Evolutionary conservation across 208 protist species (phyloP).

Genomic region (Trichomonas gallinae): DNA sequence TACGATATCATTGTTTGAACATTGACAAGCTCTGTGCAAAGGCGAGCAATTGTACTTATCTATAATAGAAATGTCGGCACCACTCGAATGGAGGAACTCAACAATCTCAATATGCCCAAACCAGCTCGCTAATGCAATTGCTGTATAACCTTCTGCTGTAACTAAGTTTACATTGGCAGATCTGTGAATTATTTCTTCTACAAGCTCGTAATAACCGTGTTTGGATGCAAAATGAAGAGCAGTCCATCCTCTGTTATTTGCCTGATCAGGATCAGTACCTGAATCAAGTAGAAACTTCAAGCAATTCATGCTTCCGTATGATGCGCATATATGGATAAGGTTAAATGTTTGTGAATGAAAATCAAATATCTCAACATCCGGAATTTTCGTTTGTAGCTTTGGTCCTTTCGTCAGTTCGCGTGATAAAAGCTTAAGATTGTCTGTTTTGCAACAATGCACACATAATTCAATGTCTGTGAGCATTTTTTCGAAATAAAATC

Average conservation of each 20-base stretch:
- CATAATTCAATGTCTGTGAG: background rate
- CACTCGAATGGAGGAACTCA: background rate
- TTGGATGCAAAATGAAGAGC: background rate
- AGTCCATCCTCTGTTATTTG: background rate
- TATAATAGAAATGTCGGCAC: background rate
- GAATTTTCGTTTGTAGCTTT: background rate
- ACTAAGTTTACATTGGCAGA: background rate
- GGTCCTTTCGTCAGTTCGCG: background rate
- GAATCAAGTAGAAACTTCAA: background rate
- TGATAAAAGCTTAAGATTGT: background rate
- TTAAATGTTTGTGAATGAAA: background rate
- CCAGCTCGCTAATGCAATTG: background rate
- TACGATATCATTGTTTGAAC: background rate
- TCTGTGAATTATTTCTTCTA: background rate
- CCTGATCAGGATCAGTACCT: background rate
- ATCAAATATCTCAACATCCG: background rate
- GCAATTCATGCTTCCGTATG: background rate
- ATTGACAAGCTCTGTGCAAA: background rate
- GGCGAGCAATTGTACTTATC: background rate
- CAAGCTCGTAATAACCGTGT: background rate
- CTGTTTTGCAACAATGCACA: background rate
- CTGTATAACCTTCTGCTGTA: background rate
- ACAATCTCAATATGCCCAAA: background rate
- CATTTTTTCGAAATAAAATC: background rate
- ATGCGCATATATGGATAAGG: background rate